Evolutionary conservation across 169 alveolate species (phyloP).

Genomic region (Plasmodium relictum): DNA sequence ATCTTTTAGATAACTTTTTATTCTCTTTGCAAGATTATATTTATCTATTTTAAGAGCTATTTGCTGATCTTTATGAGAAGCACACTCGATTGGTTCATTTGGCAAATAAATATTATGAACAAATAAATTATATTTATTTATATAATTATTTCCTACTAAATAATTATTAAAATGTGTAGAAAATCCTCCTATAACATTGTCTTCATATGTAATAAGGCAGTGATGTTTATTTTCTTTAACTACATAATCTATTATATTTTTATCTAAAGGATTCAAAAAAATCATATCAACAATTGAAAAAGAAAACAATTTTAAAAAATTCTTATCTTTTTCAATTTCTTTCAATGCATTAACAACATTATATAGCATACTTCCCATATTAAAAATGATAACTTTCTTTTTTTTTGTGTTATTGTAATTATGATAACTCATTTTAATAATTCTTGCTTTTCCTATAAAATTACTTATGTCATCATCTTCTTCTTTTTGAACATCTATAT

Average conservation of each 20-base stretch:
- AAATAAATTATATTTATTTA: conserved; percentile 12
- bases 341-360: conserved; percentile 55
- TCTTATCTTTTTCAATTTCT: conserved; percentile 32
- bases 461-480: neutral
- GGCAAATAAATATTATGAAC: conserved; percentile 68
- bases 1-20: conserved; percentile 5
- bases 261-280: conserved; percentile 66
- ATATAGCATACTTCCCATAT: conserved; percentile 72
- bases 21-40: conserved; percentile 8
- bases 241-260: conserved; percentile 38
- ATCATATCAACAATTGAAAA: conserved; percentile 69
- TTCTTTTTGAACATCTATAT: conserved; percentile 19
- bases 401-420: neutral
- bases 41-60: conserved; percentile 24
- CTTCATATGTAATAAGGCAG: conserved; percentile 49
- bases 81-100: conserved; percentile 44
- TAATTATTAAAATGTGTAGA: conserved; percentile 68
- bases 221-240: conserved; percentile 41
- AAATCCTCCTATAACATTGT: conserved; percentile 67
- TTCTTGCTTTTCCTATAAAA: conserved; percentile 32
- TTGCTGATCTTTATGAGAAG: conserved; percentile 43
- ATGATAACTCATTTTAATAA: conserved; percentile 33
- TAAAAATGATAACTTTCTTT: conserved; percentile 34
- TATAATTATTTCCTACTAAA: conserved; percentile 49
- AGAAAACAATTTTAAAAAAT: conserved; percentile 14